Evolutionary conservation across 75 land plant species (phyloP).

Genomic region (Pseudotsuga menziesii): DNA sequence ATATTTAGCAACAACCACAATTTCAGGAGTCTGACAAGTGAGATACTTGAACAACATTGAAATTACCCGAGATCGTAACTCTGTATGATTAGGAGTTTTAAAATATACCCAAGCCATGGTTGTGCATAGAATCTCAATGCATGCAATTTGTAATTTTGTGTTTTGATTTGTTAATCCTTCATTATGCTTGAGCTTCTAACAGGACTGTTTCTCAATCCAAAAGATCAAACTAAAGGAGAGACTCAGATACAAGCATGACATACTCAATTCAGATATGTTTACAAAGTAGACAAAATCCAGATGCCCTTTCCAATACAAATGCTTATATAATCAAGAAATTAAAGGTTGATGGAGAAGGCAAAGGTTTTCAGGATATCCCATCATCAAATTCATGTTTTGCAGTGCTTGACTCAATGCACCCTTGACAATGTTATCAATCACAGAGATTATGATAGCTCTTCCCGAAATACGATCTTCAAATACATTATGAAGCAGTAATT

Average conservation of each 20-base stretch:
- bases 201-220: background rate
- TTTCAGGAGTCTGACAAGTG: no score
- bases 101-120: no score
- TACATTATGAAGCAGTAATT: conserved; percentile 89
- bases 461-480: conserved; percentile 90
- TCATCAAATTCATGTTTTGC: conserved; percentile 91
- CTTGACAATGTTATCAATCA: conserved; percentile 95
- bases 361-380: conserved; percentile 66
- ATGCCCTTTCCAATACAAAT: background rate
- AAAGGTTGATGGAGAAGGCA: conserved; percentile 81
- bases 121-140: no score
- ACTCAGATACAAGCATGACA: background rate
- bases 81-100: no score
- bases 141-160: no score
- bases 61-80: no score
- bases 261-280: background rate
- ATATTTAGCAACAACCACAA: no score
- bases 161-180: no score
- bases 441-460: conserved; percentile 84
- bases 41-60: no score
- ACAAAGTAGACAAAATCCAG: background rate
- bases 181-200: no score
- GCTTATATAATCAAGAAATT: conserved; percentile 50
- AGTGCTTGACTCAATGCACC: conserved; percentile 98
- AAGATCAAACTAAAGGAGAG: background rate